Conservation (phyloP, 2,329 filamentous ascomycete genomes). For the Colletotrichum kahawae region DNA sequence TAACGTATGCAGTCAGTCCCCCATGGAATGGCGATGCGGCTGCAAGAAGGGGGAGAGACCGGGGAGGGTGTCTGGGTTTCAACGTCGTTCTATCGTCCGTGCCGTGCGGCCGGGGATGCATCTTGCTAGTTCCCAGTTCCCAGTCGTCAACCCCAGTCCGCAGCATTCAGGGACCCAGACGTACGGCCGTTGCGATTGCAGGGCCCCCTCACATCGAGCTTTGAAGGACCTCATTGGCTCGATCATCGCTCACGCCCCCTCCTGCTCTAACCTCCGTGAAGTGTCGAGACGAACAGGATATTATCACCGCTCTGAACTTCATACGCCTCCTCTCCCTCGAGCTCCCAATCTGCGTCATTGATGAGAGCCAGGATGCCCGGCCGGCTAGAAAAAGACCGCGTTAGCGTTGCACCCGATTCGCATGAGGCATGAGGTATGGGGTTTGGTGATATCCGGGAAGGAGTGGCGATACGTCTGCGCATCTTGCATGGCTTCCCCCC, state of each 20-base stretch:
- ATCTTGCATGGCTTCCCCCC: neutral
- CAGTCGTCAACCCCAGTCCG: neutral
- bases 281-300: conserved; percentile 93
- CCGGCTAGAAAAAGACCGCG: conserved; percentile 60
- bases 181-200: conserved; percentile 16
- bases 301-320: conserved; percentile 83
- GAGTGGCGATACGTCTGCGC: conserved; percentile 8
- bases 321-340: conserved; percentile 93
- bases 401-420: conserved; percentile 22
- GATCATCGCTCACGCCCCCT: conserved; percentile 8
- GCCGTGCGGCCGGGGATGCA: conserved; percentile 4
- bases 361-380: conserved; percentile 96
- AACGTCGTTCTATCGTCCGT: conserved; percentile 11
- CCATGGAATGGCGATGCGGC: conserved; percentile 7
- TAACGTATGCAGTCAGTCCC: neutral
- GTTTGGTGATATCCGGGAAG: neutral
- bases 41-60: neutral
- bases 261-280: conserved; percentile 79
- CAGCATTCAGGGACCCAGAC: neutral
- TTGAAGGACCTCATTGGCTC: neutral
- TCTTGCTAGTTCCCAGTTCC: neutral
- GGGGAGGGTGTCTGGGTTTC: conserved; percentile 17
- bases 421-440: neutral
- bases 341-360: conserved; percentile 98
- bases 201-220: neutral